A percentile compares a stretch with the other conserved stretches of the same genome.
Conservation (phyloP, 192 early-diverging fungal genomes). For the Backusella australiensis region DNA sequence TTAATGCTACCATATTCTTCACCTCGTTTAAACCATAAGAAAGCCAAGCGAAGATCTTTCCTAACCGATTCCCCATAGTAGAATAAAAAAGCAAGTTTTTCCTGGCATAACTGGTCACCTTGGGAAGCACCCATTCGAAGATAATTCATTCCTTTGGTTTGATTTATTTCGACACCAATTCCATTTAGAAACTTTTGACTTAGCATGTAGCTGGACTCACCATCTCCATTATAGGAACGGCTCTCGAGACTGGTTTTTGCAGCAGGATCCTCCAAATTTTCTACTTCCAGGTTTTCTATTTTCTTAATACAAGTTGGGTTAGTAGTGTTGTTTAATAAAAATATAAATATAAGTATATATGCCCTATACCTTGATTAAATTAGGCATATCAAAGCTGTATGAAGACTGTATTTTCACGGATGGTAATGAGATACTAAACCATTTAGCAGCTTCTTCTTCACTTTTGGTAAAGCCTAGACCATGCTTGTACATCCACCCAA, state of each 20-base stretch:
- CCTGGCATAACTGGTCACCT: not conserved
- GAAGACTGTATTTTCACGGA: not conserved
- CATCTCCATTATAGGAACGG: not conserved
- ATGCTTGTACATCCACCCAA: not conserved
- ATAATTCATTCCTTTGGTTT: not conserved
- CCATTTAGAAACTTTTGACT: not conserved
- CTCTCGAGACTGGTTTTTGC: not conserved
- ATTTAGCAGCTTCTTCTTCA: not conserved
- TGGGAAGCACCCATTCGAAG: not conserved
- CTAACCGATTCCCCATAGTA: not conserved
- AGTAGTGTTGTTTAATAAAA: not conserved
- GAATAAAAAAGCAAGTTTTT: not conserved
- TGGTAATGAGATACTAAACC: not conserved
- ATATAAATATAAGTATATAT: not conserved
- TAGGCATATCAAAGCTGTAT: not conserved
- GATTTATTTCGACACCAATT: accelerated
- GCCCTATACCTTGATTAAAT: not conserved
- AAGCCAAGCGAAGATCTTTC: not conserved
- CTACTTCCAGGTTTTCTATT: not conserved
- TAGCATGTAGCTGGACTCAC: not conserved
- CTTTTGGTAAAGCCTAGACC: not conserved
- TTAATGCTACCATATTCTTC: not conserved
- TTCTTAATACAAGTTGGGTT: not conserved
- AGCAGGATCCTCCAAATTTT: not conserved
- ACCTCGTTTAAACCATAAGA: not conserved